Evolutionary conservation across 306 rosid species (phyloP).

Genomic region (Vachellia collinsii): DNA sequence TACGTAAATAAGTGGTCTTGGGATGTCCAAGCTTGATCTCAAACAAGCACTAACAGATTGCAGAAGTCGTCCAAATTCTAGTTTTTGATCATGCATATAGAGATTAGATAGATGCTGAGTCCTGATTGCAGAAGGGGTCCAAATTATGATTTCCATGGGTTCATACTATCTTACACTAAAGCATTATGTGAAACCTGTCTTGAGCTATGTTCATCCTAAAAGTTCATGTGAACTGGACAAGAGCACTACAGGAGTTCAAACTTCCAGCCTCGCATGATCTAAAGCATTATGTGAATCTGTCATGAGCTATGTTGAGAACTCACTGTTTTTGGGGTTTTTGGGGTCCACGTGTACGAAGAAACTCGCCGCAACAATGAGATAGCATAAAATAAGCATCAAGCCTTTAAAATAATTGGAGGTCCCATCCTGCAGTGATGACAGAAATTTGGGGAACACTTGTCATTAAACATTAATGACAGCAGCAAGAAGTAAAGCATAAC

Average conservation of each 20-base stretch:
- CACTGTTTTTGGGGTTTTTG: too few relatives aligned
- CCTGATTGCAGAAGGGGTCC: constrained; percentile 11
- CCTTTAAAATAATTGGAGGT: constrained; percentile 92
- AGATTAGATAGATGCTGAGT: constrained; percentile 1
- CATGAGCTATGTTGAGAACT: too few relatives aligned
- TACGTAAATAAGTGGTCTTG: too few relatives aligned
- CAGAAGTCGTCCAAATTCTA: background rate
- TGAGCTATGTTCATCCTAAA: constrained; percentile 11
- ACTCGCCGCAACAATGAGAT: constrained; percentile 94
- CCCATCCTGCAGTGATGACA: constrained; percentile 70
- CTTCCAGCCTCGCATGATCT: constrained; percentile 17
- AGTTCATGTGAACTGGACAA: background rate
- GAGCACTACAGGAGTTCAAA: constrained; percentile 20
- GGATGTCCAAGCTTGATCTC: too few relatives aligned
- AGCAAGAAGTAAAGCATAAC: background rate
- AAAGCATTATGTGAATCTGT: constrained; percentile 15
- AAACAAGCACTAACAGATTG: background rate
- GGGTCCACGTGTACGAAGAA: constrained; percentile 78
- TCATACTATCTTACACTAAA: background rate
- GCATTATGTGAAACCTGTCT: constrained; percentile 12
- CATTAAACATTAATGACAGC: background rate
- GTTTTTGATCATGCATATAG: background rate
- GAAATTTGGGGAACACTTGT: constrained; percentile 24
- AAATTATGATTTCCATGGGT: background rate
- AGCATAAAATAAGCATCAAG: constrained; percentile 89